phyloP scores from a whole-genome alignment of 2,329 filamentous ascomycete genomes.

The Cryphonectria carpinicola region DNA sequence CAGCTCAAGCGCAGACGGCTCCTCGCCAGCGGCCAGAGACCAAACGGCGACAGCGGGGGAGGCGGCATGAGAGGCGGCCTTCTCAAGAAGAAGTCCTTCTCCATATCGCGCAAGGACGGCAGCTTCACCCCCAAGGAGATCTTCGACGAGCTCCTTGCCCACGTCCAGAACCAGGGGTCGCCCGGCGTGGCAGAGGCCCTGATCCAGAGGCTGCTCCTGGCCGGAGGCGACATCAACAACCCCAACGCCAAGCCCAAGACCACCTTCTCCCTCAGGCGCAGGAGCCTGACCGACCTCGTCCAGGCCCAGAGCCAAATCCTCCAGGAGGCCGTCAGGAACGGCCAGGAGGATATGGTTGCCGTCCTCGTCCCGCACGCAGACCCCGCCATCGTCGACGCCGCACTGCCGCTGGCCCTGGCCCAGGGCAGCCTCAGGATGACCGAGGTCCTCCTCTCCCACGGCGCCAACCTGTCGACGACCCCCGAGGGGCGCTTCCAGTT shows the following conservation, averaged over 20 bases:
- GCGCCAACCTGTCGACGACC: constrained; percentile 52
- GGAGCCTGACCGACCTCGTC: constrained; percentile 54
- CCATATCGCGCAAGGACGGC: constrained; percentile 51
- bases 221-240: constrained; percentile 56
- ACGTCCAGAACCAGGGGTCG: constrained; percentile 53
- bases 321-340: constrained; percentile 54
- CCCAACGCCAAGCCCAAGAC: constrained; percentile 51
- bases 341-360: constrained; percentile 56
- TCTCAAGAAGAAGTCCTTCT: constrained; percentile 45
- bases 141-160: constrained; percentile 54
- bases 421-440: constrained; percentile 48
- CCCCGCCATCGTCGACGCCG: constrained; percentile 51
- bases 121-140: constrained; percentile 57
- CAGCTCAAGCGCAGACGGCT: constrained; percentile 52
- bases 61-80: constrained; percentile 36
- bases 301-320: constrained; percentile 57
- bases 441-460: constrained; percentile 54
- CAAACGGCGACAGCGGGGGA: constrained; percentile 35
- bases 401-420: constrained; percentile 54
- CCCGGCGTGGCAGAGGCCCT: constrained; percentile 61
- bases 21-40: constrained; percentile 37
- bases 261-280: constrained; percentile 52
- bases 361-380: constrained; percentile 59
- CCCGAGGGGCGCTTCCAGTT: constrained; percentile 58
- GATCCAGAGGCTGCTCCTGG: constrained; percentile 52